Conservation (phyloP, 2,329 filamentous ascomycete species). For the Hypoxylon sp. region DNA sequence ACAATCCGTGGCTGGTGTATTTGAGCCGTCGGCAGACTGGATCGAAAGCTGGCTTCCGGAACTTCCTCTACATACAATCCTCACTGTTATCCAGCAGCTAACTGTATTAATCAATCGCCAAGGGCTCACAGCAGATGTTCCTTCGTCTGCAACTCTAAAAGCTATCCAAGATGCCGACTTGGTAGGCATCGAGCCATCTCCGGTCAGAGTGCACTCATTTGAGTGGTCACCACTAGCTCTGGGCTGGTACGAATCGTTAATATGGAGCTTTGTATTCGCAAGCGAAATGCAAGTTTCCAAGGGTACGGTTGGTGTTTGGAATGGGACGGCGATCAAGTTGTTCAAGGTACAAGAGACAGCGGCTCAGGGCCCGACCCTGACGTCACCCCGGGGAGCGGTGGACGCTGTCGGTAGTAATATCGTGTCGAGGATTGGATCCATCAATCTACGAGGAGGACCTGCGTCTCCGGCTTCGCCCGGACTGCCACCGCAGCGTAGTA, state of each 20-base stretch:
- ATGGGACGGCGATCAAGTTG: constrained; percentile 87
- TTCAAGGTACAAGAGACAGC: constrained; percentile 92
- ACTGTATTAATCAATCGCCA: constrained; percentile 70
- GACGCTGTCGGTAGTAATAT: constrained; percentile 94
- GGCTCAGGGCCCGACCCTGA: constrained; percentile 82
- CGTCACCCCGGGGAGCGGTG: constrained; percentile 89
- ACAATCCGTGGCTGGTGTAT: constrained; percentile 71
- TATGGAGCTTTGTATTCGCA: constrained; percentile 95
- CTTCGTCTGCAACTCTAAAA: constrained; percentile 64
- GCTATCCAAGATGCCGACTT: constrained; percentile 74
- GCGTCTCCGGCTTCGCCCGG: constrained; percentile 35
- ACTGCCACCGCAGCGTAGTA: constrained; percentile 38
- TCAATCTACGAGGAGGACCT: constrained; percentile 74
- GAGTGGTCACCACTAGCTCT: constrained; percentile 93
- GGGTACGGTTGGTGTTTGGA: constrained; percentile 94
- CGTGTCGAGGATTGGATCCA: constrained; percentile 86
- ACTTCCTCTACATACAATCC: constrained; percentile 87
- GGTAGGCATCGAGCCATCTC: constrained; percentile 80
- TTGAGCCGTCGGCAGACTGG: constrained; percentile 87
- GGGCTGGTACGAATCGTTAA: constrained; percentile 94
- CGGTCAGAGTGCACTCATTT: constrained; percentile 87
- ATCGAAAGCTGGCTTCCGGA: constrained; percentile 96
- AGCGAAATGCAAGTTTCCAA: constrained; percentile 90
- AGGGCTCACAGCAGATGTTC: constrained; percentile 60
- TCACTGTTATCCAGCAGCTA: constrained; percentile 81